Evolutionary conservation across 495 filamentous ascomycete species (phyloP), one percentile per base, ranked within the genome.

Genomic region (Neurospora tetrasperma): DNA sequence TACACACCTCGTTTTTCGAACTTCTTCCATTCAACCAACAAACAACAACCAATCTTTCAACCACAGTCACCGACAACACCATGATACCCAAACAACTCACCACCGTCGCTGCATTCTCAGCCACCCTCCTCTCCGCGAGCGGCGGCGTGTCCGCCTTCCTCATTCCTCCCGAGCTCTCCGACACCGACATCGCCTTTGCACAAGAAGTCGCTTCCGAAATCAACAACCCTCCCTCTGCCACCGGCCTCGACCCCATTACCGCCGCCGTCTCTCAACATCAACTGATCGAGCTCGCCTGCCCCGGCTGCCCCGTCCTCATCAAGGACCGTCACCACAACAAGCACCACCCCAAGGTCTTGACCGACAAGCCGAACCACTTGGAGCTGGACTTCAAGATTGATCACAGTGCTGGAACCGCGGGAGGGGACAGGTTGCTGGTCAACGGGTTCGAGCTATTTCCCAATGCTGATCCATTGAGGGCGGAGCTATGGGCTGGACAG

Each of bases 391-490:
- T 86, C 72, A 74, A 39, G 72, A 69, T 85, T 73, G 80, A 83
- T 42, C 42, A 79, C 62, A 75, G 73, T 18, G 71, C 74, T 9
- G 76, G 75, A 54, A 69, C 48, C 42, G 42, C 42, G 27, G 54
- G 46, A 14, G 46, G 27, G 6, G 81, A 85, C 66, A 77, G 79
- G 8, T 78, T 86, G 14, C 71, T 82, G 40, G 40, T 85, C n/a
- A 86, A 85, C 76, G 82, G 78, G 59, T 82, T 83, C 66, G 81
- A 84, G 71, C 77, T 86, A 12, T 85, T 82, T 46, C 85, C 85
- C 20, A 75, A 79, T 39, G 69, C 77, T 8, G 77, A 83, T 69
- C 78, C 79, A 12, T 72, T 81, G 48, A 73, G 71, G 70, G 72
- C 72, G 31, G 62, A 62, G 9, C 77, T 84, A 27, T 71, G 42